Evolutionary conservation across 306 rosid genomes (phyloP), one percentile per base, ranked within the genome.

Genomic region (Quercus variabilis): DNA sequence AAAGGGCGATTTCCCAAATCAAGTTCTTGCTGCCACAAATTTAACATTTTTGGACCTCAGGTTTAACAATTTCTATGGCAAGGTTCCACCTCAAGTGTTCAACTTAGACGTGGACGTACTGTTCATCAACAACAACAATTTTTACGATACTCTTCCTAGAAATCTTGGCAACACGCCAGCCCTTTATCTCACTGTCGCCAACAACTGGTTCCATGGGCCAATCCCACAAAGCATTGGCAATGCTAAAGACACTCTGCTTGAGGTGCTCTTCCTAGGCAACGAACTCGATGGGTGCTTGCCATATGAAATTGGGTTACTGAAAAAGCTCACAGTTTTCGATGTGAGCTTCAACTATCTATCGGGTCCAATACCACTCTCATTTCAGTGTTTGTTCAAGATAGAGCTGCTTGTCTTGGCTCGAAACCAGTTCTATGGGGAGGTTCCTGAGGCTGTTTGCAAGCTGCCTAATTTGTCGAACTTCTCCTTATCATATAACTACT

Each of bases 21-120:
- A 74, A 2, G 87, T 87, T 41, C 80, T 92, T 4, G 8, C 10
- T 0, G 63, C 84, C 10, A 56, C 0, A 1, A 5, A 43, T 0
- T 73, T 94, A 4, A 84, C 94, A 2, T 94, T 92, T 79, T 54
- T 94, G 4, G 99, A 94, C 77, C 88, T 94, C 72, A 85, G 99
- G 71, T 94, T 86, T 78, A 94, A 94, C 83, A 0, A 0, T 0
- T 71, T 78, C 11, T 0, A 0, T 3, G 97, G 95, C 0, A 2
- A 79, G 1, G 19, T 94, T 54, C 93, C 91, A 0, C 13, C 62
- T 0, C 11, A 76, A 0, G 41, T 94, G 26, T 92, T 92, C 64
- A 0, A 9, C 0, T 62, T 54, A n/a, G 86, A 82, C 0, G 84
- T 94, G 1, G 91, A 89, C 35, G 93, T 89, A 2, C 85, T 92